Conservation (phyloP, 495 filamentous ascomycete genomes). For the Neurospora pannonica region DNA sequence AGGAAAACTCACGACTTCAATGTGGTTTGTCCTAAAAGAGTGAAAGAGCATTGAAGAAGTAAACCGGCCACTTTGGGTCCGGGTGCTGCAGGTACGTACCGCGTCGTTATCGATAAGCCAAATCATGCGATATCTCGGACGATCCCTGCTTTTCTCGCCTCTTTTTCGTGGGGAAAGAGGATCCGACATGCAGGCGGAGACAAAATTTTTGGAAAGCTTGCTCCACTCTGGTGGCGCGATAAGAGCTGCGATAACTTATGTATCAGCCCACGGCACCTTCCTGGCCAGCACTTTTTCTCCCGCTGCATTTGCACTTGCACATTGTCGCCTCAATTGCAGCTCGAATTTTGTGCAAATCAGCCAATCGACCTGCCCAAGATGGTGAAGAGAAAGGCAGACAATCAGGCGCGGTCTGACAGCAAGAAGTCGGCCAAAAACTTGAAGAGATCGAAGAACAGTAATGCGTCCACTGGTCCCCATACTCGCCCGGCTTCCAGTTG, state of each 20-base stretch:
- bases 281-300: conserved; percentile 1
- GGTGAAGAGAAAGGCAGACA: conserved; percentile 41
- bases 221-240: not conserved
- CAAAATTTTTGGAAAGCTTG: not conserved
- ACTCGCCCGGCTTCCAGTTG: conserved; percentile 2
- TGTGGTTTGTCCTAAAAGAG: not conserved
- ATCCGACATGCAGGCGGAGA: not conserved
- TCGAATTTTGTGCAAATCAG: not conserved
- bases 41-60: not conserved
- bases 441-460: conserved; percentile 39
- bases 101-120: not conserved
- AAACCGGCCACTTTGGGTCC: not conserved
- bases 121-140: not conserved
- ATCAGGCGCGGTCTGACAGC: conserved; percentile 17
- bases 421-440: conserved; percentile 24
- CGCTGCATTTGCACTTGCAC: not conserved
- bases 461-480: conserved; percentile 1
- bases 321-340: not conserved
- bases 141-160: not conserved
- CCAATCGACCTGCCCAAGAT: conserved; percentile 18
- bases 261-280: not conserved
- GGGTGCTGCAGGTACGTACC: not conserved
- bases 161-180: not conserved
- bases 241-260: not conserved
- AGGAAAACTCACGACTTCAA: not conserved